Conservation (phyloP, 2,329 filamentous ascomycete genomes). For the Aspergillus sp. region DNA sequence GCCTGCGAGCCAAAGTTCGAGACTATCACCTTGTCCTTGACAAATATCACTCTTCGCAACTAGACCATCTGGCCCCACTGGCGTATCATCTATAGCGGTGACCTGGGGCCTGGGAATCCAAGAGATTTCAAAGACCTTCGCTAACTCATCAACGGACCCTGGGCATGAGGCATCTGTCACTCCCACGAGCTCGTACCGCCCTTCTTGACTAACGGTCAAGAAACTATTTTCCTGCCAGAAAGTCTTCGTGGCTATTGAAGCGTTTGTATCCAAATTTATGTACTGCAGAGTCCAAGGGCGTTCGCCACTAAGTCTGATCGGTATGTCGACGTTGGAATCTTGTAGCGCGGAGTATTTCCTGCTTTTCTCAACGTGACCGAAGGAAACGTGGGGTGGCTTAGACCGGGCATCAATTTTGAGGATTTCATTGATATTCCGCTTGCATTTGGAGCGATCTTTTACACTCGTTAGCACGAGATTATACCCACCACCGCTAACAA, state of each 20-base stretch:
- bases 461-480: slow-evolving; percentile 81
- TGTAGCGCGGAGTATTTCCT: slow-evolving; percentile 74
- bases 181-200: slow-evolving; percentile 76
- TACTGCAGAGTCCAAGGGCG: slow-evolving; percentile 81
- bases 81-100: slow-evolving; percentile 52
- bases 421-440: slow-evolving; percentile 80
- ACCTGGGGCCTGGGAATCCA: slow-evolving; percentile 82
- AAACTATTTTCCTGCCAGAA: slow-evolving; percentile 64
- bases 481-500: slow-evolving; percentile 85
- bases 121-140: slow-evolving; percentile 73
- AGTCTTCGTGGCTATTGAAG: slow-evolving; percentile 50
- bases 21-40: slow-evolving; percentile 87
- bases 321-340: slow-evolving; percentile 70
- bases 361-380: slow-evolving; percentile 81
- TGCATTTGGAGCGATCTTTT: slow-evolving; percentile 82
- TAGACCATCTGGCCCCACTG: slow-evolving; percentile 53
- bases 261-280: slow-evolving; percentile 61
- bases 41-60: slow-evolving; percentile 81
- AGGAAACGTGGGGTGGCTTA: slow-evolving; percentile 82
- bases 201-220: slow-evolving; percentile 64
- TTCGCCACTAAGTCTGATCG: slow-evolving; percentile 81
- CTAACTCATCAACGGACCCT: slow-evolving; percentile 72
- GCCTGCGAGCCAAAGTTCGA: slow-evolving; percentile 79
- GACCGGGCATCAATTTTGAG: slow-evolving; percentile 82
- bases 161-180: slow-evolving; percentile 79